These are phyloP conservation scores for Tolypocladium amazonense DNA, from an alignment of 2,329 filamentous ascomycete species.

Conservation along the genomic window DNA sequence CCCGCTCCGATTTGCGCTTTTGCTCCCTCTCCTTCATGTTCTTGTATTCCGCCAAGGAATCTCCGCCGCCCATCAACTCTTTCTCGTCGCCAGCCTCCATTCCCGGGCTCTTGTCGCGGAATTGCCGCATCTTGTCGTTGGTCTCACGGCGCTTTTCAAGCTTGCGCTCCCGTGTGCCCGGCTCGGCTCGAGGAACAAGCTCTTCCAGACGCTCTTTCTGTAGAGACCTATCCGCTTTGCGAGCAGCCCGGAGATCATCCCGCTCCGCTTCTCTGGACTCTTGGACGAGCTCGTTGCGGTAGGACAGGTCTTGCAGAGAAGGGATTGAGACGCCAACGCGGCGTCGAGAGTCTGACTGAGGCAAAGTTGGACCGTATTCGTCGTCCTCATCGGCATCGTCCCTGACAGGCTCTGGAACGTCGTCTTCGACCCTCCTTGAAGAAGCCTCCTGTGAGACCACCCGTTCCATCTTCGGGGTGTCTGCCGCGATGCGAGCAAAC, in stretches of 20 bases:
- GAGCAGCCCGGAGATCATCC: conserved; percentile 47
- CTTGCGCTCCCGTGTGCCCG: conserved; percentile 71
- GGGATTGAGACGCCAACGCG: conserved; percentile 53
- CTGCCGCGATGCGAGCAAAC: conserved; percentile 31
- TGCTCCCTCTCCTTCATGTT: conserved; percentile 53
- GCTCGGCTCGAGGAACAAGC: conserved; percentile 68
- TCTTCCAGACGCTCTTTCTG: conserved; percentile 73
- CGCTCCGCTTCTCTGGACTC: conserved; percentile 41
- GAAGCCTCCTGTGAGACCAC: not conserved
- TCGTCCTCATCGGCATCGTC: conserved; percentile 34
- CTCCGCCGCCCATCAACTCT: conserved; percentile 68
- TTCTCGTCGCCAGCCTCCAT: conserved; percentile 48
- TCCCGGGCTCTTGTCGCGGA: conserved; percentile 57
- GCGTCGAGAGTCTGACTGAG: conserved; percentile 12
- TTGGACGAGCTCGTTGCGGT: conserved; percentile 38
- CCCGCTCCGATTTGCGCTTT: conserved; percentile 71
- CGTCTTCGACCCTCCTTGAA: conserved; percentile 4
- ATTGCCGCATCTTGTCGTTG: conserved; percentile 63
- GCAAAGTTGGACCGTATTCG: conserved; percentile 40
- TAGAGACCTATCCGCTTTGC: conserved; percentile 50
- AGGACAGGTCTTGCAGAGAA: conserved; percentile 60
- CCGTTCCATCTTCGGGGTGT: conserved; percentile 6
- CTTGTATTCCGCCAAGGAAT: conserved; percentile 58
- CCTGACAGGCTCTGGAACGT: not conserved
- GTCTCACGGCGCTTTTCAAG: conserved; percentile 75